Evolutionary conservation across 768 basidiomycete genomes (phyloP).

Genomic region (Boletus vermiculosoides): DNA sequence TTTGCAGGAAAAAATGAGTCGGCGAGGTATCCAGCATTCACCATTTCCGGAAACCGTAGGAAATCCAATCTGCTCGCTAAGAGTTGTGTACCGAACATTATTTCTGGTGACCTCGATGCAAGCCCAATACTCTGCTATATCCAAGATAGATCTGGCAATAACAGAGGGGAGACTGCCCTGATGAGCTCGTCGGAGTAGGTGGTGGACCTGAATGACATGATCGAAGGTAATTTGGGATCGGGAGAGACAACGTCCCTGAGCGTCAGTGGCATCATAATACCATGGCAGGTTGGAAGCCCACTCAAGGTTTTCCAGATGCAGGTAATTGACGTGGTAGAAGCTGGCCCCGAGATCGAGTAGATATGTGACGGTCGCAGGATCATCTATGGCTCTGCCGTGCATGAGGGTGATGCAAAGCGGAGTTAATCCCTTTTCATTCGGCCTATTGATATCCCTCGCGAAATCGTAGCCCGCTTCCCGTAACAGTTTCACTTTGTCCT

Average conservation of each 20-base stretch:
- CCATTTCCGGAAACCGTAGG: neutral
- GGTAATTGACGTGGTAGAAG: neutral
- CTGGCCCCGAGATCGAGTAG: neutral
- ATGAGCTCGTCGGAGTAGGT: neutral
- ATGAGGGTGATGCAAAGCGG: neutral
- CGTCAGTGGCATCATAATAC: neutral
- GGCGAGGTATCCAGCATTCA: neutral
- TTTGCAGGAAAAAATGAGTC: neutral
- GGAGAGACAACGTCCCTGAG: neutral
- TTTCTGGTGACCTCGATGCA: neutral
- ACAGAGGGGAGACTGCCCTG: no score
- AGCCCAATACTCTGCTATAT: neutral
- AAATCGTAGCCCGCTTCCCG: neutral
- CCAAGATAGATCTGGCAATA: neutral
- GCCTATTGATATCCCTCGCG: neutral
- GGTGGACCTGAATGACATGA: neutral
- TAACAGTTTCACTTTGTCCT: neutral
- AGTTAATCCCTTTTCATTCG: neutral
- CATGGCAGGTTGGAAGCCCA: neutral
- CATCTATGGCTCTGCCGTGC: neutral
- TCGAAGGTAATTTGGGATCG: neutral
- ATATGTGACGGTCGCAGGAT: no score
- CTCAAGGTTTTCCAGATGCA: neutral
- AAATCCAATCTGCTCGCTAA: neutral
- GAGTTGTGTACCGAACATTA: neutral